Base-by-base conservation (phyloP, 441 rosid genomes). In the Aquilaria agallochum region DNA sequence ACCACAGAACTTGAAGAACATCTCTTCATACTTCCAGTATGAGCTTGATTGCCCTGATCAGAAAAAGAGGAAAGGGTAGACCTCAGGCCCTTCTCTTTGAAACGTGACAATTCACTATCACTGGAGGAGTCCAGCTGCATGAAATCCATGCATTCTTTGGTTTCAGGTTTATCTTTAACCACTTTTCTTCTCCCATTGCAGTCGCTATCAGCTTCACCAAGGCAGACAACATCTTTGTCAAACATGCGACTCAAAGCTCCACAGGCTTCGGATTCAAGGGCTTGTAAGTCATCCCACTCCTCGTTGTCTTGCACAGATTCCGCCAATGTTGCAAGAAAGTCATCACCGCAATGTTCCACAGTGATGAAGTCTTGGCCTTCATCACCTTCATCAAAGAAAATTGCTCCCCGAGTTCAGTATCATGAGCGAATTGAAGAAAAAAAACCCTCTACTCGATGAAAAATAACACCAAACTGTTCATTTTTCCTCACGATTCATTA, bases 241-340 rank as follows among this genome's bases (percentile, higher is more conserved):
- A 92, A 85, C 75, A 91, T 72, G 44, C 73, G 70, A 55, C 71
- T 77, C 66, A 92, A 76, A 65, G 84, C 71, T 63, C 98, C 97
- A 63, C 90, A 91, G 63, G 91, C 90, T 68, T 95, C 97, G 5
- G 89, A 74, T 70, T 95, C 98, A 40, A 83, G 42, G 40, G 80
- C 85, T 61, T 76, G 86, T 36, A 83, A 67, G 70, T 92, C 97
- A 82, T 85, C 99, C 95, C 99, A 95, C 50, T 95, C 98, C 87
- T 92, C 97, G 0, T 63, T 64, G 55, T 85, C 94, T 68, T 75
- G 74, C 80, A 87, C 77, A 9, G 78, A 82, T 76, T 86, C 97
- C 51, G 99, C 99, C 55, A 95, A 67, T 49, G 90, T 80, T 9
- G 84, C 92, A 2, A 92, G 74, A 78, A 89, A 92, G 70, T 92